Percentiles rank a stretch among this genome's conserved stretches.
These are phyloP conservation scores for Xylaria sp. DNA, from an alignment of 2,329 filamentous ascomycete genomes.

Conservation along the genomic window DNA sequence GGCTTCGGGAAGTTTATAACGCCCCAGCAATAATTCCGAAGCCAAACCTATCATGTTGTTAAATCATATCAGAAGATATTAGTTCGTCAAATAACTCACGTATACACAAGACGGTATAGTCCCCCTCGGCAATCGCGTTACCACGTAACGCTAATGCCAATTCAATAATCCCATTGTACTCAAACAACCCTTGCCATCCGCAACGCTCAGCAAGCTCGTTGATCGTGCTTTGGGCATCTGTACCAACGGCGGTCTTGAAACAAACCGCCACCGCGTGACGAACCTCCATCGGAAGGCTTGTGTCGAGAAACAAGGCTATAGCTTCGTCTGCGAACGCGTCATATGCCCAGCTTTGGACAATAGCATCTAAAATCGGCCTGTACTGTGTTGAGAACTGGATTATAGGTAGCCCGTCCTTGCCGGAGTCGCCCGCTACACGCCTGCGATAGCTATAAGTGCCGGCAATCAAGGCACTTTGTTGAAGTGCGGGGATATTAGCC, in stretches of 20 bases:
- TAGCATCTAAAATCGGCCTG: constrained; percentile 41
- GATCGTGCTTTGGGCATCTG: constrained; percentile 30
- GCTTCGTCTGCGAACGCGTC: constrained; percentile 39
- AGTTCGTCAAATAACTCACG: constrained; percentile 36
- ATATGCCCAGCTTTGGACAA: constrained; percentile 39
- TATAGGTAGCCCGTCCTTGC: constrained; percentile 34
- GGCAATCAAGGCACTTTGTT: constrained; percentile 37
- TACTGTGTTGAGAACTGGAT: constrained; percentile 47
- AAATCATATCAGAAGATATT: not conserved
- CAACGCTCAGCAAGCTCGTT: constrained; percentile 46
- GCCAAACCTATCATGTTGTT: constrained; percentile 39
- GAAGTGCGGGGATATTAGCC: constrained; percentile 35
- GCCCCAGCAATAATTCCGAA: constrained; percentile 44
- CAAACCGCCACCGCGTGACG: constrained; percentile 34
- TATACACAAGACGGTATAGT: constrained; percentile 46
- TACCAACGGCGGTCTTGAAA: constrained; percentile 30
- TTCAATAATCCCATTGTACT: constrained; percentile 45
- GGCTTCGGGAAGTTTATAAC: constrained; percentile 41
- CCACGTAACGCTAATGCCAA: constrained; percentile 38
- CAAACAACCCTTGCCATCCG: constrained; percentile 47
- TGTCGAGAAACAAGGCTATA: constrained; percentile 30
- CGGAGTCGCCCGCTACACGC: constrained; percentile 25
- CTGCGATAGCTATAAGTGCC: constrained; percentile 41
- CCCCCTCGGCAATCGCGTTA: constrained; percentile 46
- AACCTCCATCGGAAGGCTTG: constrained; percentile 9